These are phyloP conservation scores for Quercus parvula DNA, from an alignment of 306 rosid species.

Conservation along the genomic window DNA sequence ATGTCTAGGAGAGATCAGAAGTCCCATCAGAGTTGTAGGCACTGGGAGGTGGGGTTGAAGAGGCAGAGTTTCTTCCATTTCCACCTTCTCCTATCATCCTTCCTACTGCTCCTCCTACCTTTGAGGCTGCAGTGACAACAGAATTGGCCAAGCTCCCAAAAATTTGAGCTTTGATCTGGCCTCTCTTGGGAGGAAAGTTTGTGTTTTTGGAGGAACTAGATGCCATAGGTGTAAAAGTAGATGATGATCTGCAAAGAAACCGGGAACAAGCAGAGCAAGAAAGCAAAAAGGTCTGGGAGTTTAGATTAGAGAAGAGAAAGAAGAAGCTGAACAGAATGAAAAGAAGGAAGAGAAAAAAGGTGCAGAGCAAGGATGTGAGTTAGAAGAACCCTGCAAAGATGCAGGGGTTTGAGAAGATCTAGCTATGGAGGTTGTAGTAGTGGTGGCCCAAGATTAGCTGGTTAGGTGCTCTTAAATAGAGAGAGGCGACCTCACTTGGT, in stretches of 20 bases:
- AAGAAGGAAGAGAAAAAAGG: neutral
- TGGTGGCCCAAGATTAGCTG: no score
- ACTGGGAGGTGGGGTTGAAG: constrained; percentile 29
- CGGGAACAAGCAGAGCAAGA: neutral
- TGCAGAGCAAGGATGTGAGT: no score
- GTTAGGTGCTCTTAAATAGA: no score
- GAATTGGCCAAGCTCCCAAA: constrained; percentile 23
- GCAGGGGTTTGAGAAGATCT: no score
- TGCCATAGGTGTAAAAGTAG: constrained; percentile 15
- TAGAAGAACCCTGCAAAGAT: neutral
- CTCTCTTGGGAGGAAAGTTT: constrained; percentile 29
- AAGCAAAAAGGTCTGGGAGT: neutral
- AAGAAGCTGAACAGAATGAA: no score
- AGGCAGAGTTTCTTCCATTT: constrained; percentile 9
- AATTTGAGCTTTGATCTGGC: constrained; percentile 34
- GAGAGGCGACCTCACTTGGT: no score
- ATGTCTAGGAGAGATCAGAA: neutral
- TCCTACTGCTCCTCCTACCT: constrained; percentile 5
- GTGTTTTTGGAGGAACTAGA: neutral
- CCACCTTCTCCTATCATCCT: neutral
- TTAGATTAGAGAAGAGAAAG: neutral
- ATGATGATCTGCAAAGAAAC: neutral
- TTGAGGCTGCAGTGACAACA: constrained; percentile 15
- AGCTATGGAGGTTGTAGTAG: no score
- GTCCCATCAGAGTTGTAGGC: constrained; percentile 20